phyloP scores from a whole-genome alignment of 495 filamentous ascomycete species.

The Penicillium chermesinum region DNA sequence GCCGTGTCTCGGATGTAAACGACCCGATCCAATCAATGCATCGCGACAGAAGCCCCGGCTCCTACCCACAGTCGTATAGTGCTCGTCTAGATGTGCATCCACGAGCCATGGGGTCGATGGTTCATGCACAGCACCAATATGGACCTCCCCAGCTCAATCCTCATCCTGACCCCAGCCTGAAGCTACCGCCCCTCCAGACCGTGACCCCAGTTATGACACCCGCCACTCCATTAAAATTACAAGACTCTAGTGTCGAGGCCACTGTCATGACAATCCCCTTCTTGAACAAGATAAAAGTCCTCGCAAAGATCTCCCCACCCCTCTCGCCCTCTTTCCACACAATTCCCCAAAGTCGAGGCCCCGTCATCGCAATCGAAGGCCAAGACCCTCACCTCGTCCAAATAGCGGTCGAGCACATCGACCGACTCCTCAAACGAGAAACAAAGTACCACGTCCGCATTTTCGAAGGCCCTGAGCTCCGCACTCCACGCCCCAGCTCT shows the following conservation, averaged over 20 bases:
- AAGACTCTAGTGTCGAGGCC: slow-evolving; percentile 51
- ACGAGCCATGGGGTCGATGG: slow-evolving; percentile 32
- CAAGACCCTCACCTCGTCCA: slow-evolving; percentile 50
- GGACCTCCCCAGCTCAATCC: slow-evolving; percentile 17
- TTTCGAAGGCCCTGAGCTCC: slow-evolving; percentile 46
- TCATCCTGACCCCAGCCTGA: slow-evolving; percentile 41
- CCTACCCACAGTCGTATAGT: slow-evolving; percentile 29
- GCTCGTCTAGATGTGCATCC: slow-evolving; percentile 26
- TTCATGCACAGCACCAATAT: slow-evolving; percentile 32
- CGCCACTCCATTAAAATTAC: slow-evolving; percentile 22
- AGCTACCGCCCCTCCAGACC: slow-evolving; percentile 50
- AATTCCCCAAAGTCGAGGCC: slow-evolving; percentile 55
- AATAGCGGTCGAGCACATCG: slow-evolving; percentile 55
- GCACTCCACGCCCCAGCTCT: slow-evolving; percentile 21
- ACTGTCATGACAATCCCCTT: slow-evolving; percentile 71
- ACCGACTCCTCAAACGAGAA: slow-evolving; percentile 51
- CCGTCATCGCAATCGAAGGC: slow-evolving; percentile 81
- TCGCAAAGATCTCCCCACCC: slow-evolving; percentile 64
- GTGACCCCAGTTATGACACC: slow-evolving; percentile 23
- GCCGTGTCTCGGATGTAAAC: slow-evolving; percentile 37
- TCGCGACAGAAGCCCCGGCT: slow-evolving; percentile 33
- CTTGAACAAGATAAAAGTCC: slow-evolving; percentile 63
- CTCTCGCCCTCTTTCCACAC: slow-evolving; percentile 41
- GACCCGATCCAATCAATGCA: slow-evolving; percentile 19
- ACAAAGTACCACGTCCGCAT: slow-evolving; percentile 52